Evolutionary conservation across 1,139 yeast species (phyloP).

Genomic region (Pneumocystis jirovecii): DNA sequence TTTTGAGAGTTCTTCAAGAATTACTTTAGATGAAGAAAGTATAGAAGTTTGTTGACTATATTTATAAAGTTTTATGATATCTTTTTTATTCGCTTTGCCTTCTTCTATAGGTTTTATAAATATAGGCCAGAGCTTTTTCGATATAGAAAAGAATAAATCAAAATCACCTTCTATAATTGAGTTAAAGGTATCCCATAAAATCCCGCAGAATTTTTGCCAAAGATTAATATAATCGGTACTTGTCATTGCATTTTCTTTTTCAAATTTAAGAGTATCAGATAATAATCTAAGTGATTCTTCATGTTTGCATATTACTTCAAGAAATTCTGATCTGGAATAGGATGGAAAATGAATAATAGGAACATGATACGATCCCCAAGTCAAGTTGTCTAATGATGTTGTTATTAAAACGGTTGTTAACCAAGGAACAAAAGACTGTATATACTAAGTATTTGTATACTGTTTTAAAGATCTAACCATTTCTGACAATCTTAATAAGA

Average conservation of each 20-base stretch:
- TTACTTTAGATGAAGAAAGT: not conserved
- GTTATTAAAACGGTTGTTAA: not conserved
- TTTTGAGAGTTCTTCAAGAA: not conserved
- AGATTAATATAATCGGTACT: not conserved
- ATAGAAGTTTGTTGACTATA: not conserved
- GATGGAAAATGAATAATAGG: not conserved
- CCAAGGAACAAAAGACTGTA: not conserved
- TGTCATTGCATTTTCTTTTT: not conserved
- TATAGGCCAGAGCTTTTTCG: conserved; percentile 11
- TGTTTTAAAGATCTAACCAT: not conserved
- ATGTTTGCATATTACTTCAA: not conserved
- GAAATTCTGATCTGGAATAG: not conserved
- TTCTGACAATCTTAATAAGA: not conserved
- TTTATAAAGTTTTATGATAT: not conserved
- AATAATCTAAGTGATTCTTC: not conserved
- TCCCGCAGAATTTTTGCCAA: not conserved
- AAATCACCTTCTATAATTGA: not conserved
- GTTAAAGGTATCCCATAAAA: not conserved
- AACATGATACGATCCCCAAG: not conserved
- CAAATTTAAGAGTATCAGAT: not conserved
- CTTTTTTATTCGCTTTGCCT: conserved; percentile 10
- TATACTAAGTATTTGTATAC: not conserved
- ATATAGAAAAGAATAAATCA: conserved; percentile 5
- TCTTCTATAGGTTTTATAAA: conserved; percentile 19
- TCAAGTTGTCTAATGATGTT: not conserved